phyloP scores from a whole-genome alignment of 2,329 filamentous ascomycete species.

The Teratosphaeria zuluensis region DNA sequence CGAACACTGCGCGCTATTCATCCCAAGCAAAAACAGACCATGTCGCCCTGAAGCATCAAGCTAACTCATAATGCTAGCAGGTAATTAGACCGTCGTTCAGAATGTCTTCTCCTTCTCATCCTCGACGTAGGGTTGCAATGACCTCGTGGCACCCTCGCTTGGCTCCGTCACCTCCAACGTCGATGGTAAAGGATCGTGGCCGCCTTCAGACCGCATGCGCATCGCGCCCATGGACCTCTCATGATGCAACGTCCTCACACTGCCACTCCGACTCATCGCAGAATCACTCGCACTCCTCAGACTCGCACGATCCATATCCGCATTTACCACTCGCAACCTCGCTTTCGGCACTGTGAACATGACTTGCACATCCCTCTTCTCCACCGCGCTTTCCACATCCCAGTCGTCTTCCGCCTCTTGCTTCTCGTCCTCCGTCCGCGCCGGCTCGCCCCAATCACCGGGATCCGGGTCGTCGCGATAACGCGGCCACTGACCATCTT shows the following conservation, averaged over 20 bases:
- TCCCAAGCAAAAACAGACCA: neutral
- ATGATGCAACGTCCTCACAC: slow-evolving; percentile 3
- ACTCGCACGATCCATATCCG: slow-evolving; percentile 41
- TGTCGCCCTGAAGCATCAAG: neutral
- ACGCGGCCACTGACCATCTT: slow-evolving; percentile 14
- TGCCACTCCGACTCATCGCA: slow-evolving; percentile 9
- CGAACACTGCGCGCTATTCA: neutral
- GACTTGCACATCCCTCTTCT: slow-evolving; percentile 40
- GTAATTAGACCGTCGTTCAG: neutral
- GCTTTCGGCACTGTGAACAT: slow-evolving; percentile 93
- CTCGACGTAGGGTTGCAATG: neutral
- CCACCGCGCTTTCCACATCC: slow-evolving; percentile 41
- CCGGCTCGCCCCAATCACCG: slow-evolving; percentile 26
- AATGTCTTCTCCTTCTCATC: slow-evolving; percentile 3
- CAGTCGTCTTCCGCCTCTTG: slow-evolving; percentile 34
- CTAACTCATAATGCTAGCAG: neutral
- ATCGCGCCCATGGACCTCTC: slow-evolving; percentile 3
- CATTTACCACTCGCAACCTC: slow-evolving; percentile 81
- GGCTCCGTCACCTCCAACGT: slow-evolving; percentile 5
- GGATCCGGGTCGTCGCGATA: slow-evolving; percentile 24
- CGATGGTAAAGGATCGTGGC: slow-evolving; percentile 1
- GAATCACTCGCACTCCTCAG: slow-evolving; percentile 26
- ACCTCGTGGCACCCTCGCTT: neutral
- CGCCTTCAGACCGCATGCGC: slow-evolving; percentile 2
- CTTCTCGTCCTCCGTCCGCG: slow-evolving; percentile 12